phyloP scores from a whole-genome alignment of 257 asterid species.

The Solanum chmielewskii region DNA sequence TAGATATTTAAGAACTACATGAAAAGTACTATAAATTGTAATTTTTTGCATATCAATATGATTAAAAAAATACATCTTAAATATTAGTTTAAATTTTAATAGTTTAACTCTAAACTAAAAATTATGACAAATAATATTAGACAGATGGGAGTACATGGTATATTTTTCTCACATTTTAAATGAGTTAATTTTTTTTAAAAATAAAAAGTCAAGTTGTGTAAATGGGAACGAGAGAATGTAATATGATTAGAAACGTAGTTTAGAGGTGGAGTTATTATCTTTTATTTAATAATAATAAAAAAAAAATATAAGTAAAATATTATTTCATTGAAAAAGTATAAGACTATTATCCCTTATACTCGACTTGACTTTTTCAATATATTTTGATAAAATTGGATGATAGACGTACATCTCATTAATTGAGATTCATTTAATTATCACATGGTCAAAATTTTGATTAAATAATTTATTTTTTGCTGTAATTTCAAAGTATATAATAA shows the following conservation, averaged over 20 bases:
- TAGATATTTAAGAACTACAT: too few species aligned
- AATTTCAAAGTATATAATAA: neutral
- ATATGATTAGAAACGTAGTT: neutral
- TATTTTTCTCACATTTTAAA: neutral
- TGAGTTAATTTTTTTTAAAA: neutral
- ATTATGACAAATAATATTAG: too few species aligned
- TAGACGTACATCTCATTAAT: neutral
- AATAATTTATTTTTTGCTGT: neutral
- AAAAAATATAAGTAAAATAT: neutral
- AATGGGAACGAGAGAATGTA: neutral
- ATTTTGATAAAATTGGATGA: neutral
- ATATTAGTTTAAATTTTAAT: rapidly evolving
- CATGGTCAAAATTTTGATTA: neutral
- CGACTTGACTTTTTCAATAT: neutral
- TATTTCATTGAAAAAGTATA: neutral
- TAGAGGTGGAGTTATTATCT: neutral
- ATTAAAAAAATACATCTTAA: too few species aligned
- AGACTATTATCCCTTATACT: neutral
- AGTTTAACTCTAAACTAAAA: too few species aligned
- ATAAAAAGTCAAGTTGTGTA: neutral
- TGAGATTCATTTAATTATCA: neutral
- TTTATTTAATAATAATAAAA: neutral
- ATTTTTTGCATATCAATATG: too few species aligned
- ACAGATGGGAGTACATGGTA: rapidly evolving
- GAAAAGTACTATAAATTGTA: too few species aligned